These are phyloP conservation scores for Melampsora americana DNA, from an alignment of 1,284 basidiomycete genomes.

Conservation along the genomic window DNA sequence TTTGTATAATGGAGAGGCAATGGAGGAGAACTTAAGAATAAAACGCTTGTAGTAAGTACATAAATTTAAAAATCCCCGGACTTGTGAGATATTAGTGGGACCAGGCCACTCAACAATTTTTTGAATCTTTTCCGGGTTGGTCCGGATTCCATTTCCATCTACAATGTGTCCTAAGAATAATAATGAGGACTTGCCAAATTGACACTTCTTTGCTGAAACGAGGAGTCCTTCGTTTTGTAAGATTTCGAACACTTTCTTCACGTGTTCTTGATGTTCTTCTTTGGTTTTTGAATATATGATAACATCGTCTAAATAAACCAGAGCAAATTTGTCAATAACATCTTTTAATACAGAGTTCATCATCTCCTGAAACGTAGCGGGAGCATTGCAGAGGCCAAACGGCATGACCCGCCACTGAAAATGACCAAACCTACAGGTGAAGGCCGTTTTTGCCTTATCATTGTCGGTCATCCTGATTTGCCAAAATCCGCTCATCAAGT, in stretches of 20 bases:
- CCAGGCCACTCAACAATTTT: too few species aligned
- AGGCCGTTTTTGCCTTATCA: constrained; percentile 20
- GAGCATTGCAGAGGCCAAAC: too few species aligned
- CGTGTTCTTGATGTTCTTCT: neutral
- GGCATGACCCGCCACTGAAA: too few species aligned
- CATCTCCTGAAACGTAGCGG: too few species aligned
- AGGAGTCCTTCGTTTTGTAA: too few species aligned
- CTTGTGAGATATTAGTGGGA: too few species aligned
- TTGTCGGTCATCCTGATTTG: neutral
- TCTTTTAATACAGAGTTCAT: too few species aligned
- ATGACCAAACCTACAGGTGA: too few species aligned
- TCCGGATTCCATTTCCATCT: neutral
- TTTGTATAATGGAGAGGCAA: neutral
- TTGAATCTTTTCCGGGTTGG: neutral
- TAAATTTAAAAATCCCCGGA: too few species aligned
- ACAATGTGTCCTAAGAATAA: constrained; percentile 16
- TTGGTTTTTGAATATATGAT: neutral
- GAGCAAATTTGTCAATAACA: too few species aligned
- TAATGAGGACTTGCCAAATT: neutral
- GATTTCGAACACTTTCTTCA: neutral
- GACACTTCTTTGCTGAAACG: neutral
- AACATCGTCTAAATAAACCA: constrained; percentile 13
- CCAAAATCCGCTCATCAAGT: constrained; percentile 7
- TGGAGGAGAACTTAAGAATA: constrained; percentile 5
- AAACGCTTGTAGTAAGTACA: constrained; percentile 22